Evolutionary conservation across 805 yeast genomes (phyloP), one percentile per base, ranked within the genome.

Genomic region (Cyberlindnera subsufficiens): DNA sequence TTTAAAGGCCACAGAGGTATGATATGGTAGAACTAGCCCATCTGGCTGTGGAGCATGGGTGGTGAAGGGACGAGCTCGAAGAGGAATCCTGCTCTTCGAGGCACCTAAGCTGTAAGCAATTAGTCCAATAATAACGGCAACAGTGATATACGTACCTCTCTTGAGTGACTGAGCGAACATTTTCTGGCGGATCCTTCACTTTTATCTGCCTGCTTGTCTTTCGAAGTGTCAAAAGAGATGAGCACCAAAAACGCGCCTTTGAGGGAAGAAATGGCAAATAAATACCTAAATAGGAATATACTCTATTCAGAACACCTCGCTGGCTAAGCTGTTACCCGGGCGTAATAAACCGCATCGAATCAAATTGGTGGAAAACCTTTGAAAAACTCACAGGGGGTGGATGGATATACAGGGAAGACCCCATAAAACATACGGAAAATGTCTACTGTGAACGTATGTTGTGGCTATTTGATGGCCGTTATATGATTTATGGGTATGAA

Each of bases 1-100:
- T 56, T 80, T 84, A 58, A 71, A 86, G 1, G 89, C 85, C 15
- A 84, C 86, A 0, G 87, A 77, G 13, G 80, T 67, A 30, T 76
- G 68, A 57, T 76, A 82, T 30, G 69, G 53, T 56, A 20, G 51
- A 49, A 42, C 47, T 53, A 42, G 36, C 40, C n/a, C 33, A 32
- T 6, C 20, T 9, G 6, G 39, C 9, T 17, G 39, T 40, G 16
- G 44, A 40, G n/a, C 44, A 35, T 40, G 35, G 40, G 42, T 19
- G 2, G 40, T 35, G 39, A 43, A 43, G 27, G 35, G 42, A 35
- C 47, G 43, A 37, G 52, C 17, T 19, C 39, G 45, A 33, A 34
- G 40, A 16, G 25, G 34, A 38, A 39, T 6, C 31, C 18, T 27
- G 16, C 18, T n/a, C 33, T 40, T 38, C 16, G 43, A 35, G 6